Percentiles rank a stretch among this genome's conserved stretches.
Conservation (phyloP, 352 stramenopile species). For the Globisporangium paroecandrum region DNA sequence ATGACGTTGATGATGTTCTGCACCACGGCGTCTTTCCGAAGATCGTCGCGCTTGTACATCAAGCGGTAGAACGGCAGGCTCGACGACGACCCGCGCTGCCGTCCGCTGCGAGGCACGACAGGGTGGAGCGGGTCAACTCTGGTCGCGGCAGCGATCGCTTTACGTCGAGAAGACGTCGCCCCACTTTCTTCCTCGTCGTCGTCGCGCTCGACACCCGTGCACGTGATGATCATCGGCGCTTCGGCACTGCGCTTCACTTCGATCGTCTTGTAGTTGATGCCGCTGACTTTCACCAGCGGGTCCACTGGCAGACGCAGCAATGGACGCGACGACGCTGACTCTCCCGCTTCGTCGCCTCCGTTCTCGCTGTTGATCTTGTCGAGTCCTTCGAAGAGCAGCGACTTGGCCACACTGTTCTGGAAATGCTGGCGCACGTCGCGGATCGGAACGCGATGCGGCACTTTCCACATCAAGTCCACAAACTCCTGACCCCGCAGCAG, state of each 20-base stretch:
- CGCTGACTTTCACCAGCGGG: conserved; percentile 62
- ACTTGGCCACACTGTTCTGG: conserved; percentile 45
- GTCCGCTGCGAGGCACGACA: conserved; percentile 12
- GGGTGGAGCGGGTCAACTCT: neutral
- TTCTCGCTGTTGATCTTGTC: conserved; percentile 15
- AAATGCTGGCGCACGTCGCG: conserved; percentile 54
- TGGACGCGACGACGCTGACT: conserved; percentile 16
- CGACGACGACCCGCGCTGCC: conserved; percentile 6
- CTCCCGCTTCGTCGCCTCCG: neutral
- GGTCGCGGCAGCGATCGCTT: conserved; percentile 7
- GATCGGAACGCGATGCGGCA: conserved; percentile 64
- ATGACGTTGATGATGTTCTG: conserved; percentile 90
- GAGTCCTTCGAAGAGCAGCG: conserved; percentile 34
- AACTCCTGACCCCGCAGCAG: conserved; percentile 82
- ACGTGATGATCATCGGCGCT: conserved; percentile 77
- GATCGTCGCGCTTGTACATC: conserved; percentile 87
- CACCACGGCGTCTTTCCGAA: conserved; percentile 81
- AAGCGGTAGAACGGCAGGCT: conserved; percentile 60
- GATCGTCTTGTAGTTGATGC: conserved; percentile 69
- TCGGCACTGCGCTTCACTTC: conserved; percentile 83
- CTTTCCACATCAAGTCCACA: conserved; percentile 80
- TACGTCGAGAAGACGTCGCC: conserved; percentile 8
- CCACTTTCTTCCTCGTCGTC: conserved; percentile 55
- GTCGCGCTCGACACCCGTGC: conserved; percentile 67
- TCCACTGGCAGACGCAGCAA: conserved; percentile 70